Percentiles rank a stretch among this genome's conserved stretches.
Evolutionary conservation across 768 basidiomycete genomes (phyloP).

Genomic region (Amanita brunnescens): DNA sequence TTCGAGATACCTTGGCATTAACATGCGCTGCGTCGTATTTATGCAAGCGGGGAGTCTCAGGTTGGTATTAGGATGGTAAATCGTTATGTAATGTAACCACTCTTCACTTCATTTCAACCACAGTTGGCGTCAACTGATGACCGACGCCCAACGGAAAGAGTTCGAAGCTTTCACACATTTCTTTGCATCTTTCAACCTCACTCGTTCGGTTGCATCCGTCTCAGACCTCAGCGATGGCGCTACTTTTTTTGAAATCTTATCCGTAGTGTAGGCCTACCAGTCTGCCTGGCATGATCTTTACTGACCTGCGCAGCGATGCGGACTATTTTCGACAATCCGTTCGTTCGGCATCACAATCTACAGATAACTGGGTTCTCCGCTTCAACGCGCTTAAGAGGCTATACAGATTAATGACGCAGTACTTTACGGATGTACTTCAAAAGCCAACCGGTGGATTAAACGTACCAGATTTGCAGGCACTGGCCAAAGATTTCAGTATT

Average conservation of each 20-base stretch:
- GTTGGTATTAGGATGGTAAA: too few relatives aligned
- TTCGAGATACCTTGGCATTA: slow-evolving; percentile 65
- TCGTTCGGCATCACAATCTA: slow-evolving; percentile 49
- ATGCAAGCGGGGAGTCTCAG: too few relatives aligned
- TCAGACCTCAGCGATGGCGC: slow-evolving; percentile 76
- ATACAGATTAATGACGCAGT: slow-evolving; percentile 84
- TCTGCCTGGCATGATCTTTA: slow-evolving; percentile 1
- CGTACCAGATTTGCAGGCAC: slow-evolving; percentile 81
- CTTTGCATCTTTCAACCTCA: slow-evolving; percentile 64
- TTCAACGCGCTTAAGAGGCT: slow-evolving; percentile 78
- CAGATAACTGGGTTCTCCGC: slow-evolving; percentile 86
- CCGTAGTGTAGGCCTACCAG: slow-evolving; percentile 51
- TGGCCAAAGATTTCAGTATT: slow-evolving; percentile 69
- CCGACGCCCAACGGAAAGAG: slow-evolving; percentile 44
- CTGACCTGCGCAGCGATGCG: slow-evolving; percentile 45
- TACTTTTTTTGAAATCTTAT: slow-evolving; percentile 67
- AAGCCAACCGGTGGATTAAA: slow-evolving; percentile 70
- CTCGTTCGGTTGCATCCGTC: slow-evolving; percentile 50
- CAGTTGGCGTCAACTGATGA: slow-evolving; percentile 17
- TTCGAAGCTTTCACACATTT: slow-evolving; percentile 77
- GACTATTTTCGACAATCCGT: slow-evolving; percentile 66
- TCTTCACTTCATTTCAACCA: too few relatives aligned
- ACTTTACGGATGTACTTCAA: slow-evolving; percentile 76
- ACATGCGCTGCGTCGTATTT: not conserved
- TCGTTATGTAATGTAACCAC: too few relatives aligned